Conservation (phyloP, 2,329 filamentous ascomycete species). For the Colletotrichum karsti region DNA sequence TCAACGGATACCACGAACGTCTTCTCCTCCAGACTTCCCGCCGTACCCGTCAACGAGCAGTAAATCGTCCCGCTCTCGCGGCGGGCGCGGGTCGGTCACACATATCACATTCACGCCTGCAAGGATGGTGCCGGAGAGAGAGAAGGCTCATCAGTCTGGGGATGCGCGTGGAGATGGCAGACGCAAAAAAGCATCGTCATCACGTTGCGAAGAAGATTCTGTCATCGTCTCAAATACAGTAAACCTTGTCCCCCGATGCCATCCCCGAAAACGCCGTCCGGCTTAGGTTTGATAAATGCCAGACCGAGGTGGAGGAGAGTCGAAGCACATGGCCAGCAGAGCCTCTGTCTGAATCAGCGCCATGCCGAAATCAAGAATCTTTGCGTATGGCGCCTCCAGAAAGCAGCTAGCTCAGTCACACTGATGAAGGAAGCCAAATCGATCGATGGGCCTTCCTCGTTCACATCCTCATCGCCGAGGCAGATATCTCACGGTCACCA, state of each 20-base stretch:
- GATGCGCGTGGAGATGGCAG: background rate
- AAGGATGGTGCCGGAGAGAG: conserved; percentile 1
- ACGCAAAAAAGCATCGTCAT: too few species aligned
- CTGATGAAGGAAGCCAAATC: background rate
- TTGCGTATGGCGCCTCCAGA: background rate
- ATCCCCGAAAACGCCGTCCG: background rate
- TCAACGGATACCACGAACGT: too few species aligned
- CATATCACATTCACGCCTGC: background rate
- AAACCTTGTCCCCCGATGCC: background rate
- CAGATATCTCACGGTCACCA: background rate
- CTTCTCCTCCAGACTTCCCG: background rate
- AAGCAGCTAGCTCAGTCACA: too few species aligned
- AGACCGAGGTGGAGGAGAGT: background rate
- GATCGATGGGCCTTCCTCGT: conserved; percentile 8
- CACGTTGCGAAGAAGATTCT: background rate
- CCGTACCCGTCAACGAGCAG: background rate
- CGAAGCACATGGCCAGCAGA: background rate
- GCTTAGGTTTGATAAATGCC: background rate
- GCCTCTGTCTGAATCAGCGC: background rate
- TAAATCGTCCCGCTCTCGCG: background rate
- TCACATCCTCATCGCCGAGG: background rate
- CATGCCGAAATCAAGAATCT: background rate
- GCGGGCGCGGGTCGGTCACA: background rate
- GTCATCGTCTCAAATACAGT: background rate
- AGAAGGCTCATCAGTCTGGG: background rate